Conservation (phyloP, 169 alveolate genomes). For the Eimeria nieschulzi region DNA sequence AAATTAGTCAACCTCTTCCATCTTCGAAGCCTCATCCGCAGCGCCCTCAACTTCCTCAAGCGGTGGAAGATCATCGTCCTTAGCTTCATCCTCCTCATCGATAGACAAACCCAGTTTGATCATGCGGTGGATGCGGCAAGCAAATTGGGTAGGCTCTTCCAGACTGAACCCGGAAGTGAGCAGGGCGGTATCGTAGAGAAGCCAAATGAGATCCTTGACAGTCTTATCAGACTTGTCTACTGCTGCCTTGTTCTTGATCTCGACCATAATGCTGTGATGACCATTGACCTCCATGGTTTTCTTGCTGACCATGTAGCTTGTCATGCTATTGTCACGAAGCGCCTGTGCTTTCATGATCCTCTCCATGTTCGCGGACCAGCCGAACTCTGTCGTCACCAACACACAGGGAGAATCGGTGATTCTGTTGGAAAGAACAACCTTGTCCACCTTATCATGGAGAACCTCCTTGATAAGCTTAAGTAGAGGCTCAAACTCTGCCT, state of each 20-base stretch:
- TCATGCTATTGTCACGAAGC: conserved; percentile 97
- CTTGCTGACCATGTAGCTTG: conserved; percentile 95
- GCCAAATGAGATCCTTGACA: conserved; percentile 99
- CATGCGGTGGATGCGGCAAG: conserved; percentile 99
- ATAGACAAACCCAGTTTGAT: conserved; percentile 98
- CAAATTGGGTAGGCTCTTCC: conserved; percentile 99
- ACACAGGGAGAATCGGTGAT: conserved; percentile 99
- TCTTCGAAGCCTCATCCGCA: conserved; percentile 91
- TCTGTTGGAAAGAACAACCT: conserved; percentile 96
- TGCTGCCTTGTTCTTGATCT: conserved; percentile 95
- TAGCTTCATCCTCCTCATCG: conserved; percentile 91
- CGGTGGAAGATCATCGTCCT: conserved; percentile 92
- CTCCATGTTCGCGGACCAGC: conserved; percentile 99
- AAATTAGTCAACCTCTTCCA: conserved; percentile 97
- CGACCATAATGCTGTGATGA: conserved; percentile 96
- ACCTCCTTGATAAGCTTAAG: conserved; percentile 98
- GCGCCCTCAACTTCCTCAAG: conserved; percentile 91
- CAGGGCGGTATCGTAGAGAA: conserved; percentile 98
- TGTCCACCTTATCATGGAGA: conserved; percentile 98
- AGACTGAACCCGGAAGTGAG: conserved; percentile 99
- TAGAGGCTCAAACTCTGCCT: conserved; percentile 97
- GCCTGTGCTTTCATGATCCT: conserved; percentile 99
- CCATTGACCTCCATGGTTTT: conserved; percentile 99
- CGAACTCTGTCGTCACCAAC: conserved; percentile 98
- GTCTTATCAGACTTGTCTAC: conserved; percentile 98